Conservation (phyloP, 1,284 basidiomycete genomes). For the Fomitopsis palustris region DNA sequence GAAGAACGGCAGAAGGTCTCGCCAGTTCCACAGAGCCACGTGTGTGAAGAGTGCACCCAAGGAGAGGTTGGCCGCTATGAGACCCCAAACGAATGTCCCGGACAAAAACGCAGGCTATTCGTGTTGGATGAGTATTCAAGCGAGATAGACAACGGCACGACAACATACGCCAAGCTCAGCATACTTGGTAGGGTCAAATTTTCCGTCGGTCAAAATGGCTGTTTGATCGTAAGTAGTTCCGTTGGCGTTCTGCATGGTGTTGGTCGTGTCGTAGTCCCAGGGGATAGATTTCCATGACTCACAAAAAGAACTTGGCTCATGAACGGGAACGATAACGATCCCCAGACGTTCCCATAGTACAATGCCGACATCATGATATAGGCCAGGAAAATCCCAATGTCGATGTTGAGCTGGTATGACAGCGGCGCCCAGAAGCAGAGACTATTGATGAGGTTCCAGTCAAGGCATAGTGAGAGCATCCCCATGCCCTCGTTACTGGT, state of each 20-base stretch:
- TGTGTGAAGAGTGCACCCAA: slow-evolving; percentile 25
- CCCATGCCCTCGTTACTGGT: slow-evolving; percentile 44
- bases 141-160: background rate
- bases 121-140: background rate
- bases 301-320: slow-evolving; percentile 38
- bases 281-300: background rate
- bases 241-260: slow-evolving; percentile 20
- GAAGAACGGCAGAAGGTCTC: slow-evolving; percentile 32
- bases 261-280: background rate
- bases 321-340: slow-evolving; percentile 38
- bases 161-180: slow-evolving; percentile 21
- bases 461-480: slow-evolving; percentile 48
- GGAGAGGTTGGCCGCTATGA: slow-evolving; percentile 28
- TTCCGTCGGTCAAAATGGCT: slow-evolving; percentile 34
- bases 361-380: slow-evolving; percentile 16
- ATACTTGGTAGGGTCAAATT: slow-evolving; percentile 23
- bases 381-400: slow-evolving; percentile 29
- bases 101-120: slow-evolving; percentile 29
- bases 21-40: slow-evolving; percentile 29
- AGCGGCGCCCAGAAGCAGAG: slow-evolving; percentile 41
- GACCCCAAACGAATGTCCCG: slow-evolving; percentile 27
- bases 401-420: slow-evolving; percentile 28
- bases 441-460: slow-evolving; percentile 56
- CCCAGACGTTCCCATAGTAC: slow-evolving; percentile 31
- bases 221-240: slow-evolving; percentile 38